Evolutionary conservation across 1,284 basidiomycete genomes (phyloP).

Genomic region (Ceratobasidium sp.): DNA sequence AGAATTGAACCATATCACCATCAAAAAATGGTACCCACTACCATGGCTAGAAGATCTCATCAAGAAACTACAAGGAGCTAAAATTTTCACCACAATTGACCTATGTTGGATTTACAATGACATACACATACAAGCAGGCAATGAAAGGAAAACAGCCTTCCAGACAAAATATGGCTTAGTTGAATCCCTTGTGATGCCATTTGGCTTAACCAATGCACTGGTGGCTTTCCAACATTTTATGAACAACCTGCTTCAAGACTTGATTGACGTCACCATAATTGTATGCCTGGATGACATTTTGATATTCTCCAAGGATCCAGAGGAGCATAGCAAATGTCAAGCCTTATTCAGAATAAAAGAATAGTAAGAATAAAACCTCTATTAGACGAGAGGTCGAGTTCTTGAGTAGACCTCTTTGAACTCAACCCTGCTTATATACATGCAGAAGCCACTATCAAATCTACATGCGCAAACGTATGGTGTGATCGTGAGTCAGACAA

Average conservation of each 20-base stretch:
- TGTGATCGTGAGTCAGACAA: too few relatives aligned
- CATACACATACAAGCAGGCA: conserved; percentile 52
- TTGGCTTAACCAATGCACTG: conserved; percentile 52
- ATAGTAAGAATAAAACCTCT: too few relatives aligned
- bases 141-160: conserved; percentile 60
- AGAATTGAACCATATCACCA: conserved; percentile 51
- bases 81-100: conserved; percentile 56
- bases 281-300: conserved; percentile 51
- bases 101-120: conserved; percentile 55
- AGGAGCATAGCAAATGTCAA: conserved; percentile 41
- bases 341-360: too few relatives aligned
- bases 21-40: conserved; percentile 51
- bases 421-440: too few relatives aligned
- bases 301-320: conserved; percentile 44
- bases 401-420: too few relatives aligned
- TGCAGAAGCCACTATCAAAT: too few relatives aligned
- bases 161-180: conserved; percentile 57
- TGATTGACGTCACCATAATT: conserved; percentile 31
- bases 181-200: conserved; percentile 60
- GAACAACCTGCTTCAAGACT: conserved; percentile 31
- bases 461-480: too few relatives aligned
- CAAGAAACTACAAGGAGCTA: conserved; percentile 51
- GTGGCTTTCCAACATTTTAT: conserved; percentile 56
- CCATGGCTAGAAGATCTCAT: conserved; percentile 52
- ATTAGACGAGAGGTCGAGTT: too few relatives aligned